Evolutionary conservation across 257 asterid species (phyloP), one percentile per base, ranked within the genome.

Genomic region (Misopates orontium): DNA sequence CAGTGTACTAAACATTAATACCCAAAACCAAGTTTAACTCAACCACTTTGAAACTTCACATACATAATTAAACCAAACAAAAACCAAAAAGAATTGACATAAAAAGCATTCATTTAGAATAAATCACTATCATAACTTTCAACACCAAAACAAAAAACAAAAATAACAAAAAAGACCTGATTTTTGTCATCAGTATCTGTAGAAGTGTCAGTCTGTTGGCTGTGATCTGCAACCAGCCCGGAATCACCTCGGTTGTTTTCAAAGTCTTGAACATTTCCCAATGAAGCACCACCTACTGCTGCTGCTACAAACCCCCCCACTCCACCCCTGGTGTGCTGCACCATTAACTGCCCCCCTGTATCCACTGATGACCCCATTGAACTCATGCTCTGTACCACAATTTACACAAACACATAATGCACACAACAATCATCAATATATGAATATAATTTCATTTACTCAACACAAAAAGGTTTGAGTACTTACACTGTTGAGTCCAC

Each of bases 341-440:
- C 64, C 67, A 82, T 74, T 66, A 80, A 75, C 67, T 64, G 83
- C 23, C 90, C 85, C 23, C 90, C 85, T 66, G 90, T 69, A 47
- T 67, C 78, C 19, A 77, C 84, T 39, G 94, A 73, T 65, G 95
- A 78, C 14, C 82, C 87, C 83, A 86, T 75, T 22, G 95, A 85
- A 56, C 90, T 81, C 73, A 93, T 45, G 66, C 82, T 83, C 95
- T 93, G 80, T 58, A 68, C 10, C 15, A 41, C 48, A 66, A n/a
- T 32, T n/a, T n/a, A n/a, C n/a, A n/a, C n/a, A n/a, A n/a, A n/a
- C n/a, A n/a, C n/a, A n/a, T n/a, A n/a, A n/a, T n/a, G n/a, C n/a
- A n/a, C n/a, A n/a, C n/a, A n/a, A n/a, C n/a, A n/a, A n/a, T n/a
- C n/a, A n/a, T n/a, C n/a, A 48, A 48, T 39, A 25, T 23, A 16